Base-by-base conservation (phyloP, 2,329 filamentous ascomycete species). In the Penicillium nordicum region DNA sequence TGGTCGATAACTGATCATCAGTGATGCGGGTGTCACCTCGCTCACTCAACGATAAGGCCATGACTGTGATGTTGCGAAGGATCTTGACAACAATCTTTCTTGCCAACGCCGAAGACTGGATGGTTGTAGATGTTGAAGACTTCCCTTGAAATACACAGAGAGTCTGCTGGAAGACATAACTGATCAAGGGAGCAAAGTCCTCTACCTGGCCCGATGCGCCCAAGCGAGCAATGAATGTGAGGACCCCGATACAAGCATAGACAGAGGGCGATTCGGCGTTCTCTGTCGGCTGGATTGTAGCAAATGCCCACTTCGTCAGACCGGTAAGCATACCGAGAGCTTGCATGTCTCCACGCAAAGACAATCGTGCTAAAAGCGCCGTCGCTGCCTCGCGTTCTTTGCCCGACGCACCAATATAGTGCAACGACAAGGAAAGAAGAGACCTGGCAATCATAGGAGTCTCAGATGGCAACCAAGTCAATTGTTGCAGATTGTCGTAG, bases 361-460 rank as follows among this genome's bases (percentile, higher is more conserved):
- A 84, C 44, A 97, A 79, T 44, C 92, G 84, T 18, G 96, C 89
- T 8, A 99, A 79, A 25, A 97, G 79, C 2, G 84, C 81, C 57
- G 88, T 91, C n/a, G 94, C 92, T 10, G 92, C 91, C 73, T 94
- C 90, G 55, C 90, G 85, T 69, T 97, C 93, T 66, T 96, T 97
- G 0, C 92, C 91, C 0, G 93, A 82, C 0, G 84, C 85, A 6
- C 83, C 78, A 16, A 97, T 81, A 67, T 91, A 90, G 55, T 83
- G 81, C 52, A 91, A 77, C 7, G 87, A 89, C 27, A 96, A 73
- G 0, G 85, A 84, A 5, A 96, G 77, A 10, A 94, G 79, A 14
- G 90, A 83, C 6, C 84, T 76, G 0, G 90, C 83, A 55, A 97
- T 83, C 2, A 83, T 83, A 0, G 93, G 91, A 1, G 91, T 76